Percentiles rank a stretch among this genome's conserved stretches.
Conservation (phyloP, 2,329 filamentous ascomycete species). For the Rhynchosporium graminicola region DNA sequence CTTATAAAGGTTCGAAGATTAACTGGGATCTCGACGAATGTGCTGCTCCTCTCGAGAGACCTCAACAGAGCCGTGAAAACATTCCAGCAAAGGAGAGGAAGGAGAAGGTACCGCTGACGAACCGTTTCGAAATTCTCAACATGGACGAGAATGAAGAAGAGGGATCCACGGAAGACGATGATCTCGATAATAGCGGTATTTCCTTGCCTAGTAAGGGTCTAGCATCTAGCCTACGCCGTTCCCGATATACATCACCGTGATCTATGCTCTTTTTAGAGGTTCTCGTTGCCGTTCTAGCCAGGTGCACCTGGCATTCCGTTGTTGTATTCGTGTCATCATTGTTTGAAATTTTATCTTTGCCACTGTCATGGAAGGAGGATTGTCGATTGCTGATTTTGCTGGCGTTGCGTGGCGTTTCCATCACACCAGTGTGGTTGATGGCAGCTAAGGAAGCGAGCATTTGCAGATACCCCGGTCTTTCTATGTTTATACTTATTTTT, state of each 20-base stretch:
- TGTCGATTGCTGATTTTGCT: neutral
- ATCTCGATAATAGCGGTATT: conserved; percentile 24
- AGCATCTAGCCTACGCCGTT: neutral
- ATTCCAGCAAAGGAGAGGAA: conserved; percentile 43
- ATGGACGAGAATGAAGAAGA: conserved; percentile 48
- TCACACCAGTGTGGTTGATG: conserved; percentile 18
- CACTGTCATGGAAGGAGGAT: neutral
- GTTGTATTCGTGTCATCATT: neutral
- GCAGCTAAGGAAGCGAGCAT: conserved; percentile 15
- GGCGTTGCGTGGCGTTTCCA: conserved; percentile 28
- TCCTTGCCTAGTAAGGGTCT: conserved; percentile 19
- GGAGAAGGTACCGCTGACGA: conserved; percentile 47
- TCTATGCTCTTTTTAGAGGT: neutral
- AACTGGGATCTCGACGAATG: conserved; percentile 76
- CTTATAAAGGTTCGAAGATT: conserved; percentile 71
- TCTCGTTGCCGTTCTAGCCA: neutral
- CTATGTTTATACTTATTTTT: conserved; percentile 21
- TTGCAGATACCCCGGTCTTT: conserved; percentile 27
- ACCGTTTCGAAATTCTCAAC: conserved; percentile 63
- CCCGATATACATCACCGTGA: neutral
- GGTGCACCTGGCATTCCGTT: neutral
- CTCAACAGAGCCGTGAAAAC: conserved; percentile 34
- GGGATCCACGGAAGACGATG: conserved; percentile 31
- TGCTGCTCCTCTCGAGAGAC: conserved; percentile 43
- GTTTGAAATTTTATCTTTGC: neutral